phyloP scores from a whole-genome alignment of 1,139 yeast species.

The Suhomyces bribrorum region DNA sequence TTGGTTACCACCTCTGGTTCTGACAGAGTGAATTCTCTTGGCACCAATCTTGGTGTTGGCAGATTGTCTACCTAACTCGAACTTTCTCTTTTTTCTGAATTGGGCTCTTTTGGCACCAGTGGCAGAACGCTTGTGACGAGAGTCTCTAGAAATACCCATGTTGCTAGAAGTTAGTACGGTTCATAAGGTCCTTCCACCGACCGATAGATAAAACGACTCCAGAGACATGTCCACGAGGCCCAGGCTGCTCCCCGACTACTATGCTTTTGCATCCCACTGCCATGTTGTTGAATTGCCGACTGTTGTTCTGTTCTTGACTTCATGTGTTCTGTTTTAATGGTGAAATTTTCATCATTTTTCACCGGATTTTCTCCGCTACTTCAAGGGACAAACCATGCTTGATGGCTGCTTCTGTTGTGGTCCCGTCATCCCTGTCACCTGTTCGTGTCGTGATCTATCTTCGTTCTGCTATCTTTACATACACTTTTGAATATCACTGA shows the following conservation, averaged over 20 bases:
- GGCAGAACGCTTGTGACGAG: conserved; percentile 99
- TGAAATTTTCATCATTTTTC: too few relatives aligned
- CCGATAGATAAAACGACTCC: too few relatives aligned
- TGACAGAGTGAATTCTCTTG: conserved; percentile 98
- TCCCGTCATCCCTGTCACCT: not conserved
- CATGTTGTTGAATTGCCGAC: too few relatives aligned
- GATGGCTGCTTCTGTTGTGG: too few relatives aligned
- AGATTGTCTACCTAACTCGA: conserved; percentile 99
- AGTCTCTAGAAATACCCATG: conserved; percentile 99
- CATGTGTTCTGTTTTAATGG: too few relatives aligned
- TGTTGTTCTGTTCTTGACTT: too few relatives aligned
- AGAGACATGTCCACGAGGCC: too few relatives aligned
- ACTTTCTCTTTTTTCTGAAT: conserved; percentile 99
- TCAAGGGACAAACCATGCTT: too few relatives aligned
- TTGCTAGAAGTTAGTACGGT: conserved; percentile 32
- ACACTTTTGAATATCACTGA: conserved; percentile 23
- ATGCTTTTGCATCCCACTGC: too few relatives aligned
- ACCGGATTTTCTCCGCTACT: too few relatives aligned
- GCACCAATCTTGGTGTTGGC: conserved; percentile 99
- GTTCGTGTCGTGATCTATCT: not conserved
- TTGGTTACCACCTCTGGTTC: conserved; percentile 99
- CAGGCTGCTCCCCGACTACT: too few relatives aligned
- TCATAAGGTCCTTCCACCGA: too few relatives aligned
- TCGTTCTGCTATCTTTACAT: conserved; percentile 11
- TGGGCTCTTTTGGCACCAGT: conserved; percentile 99